Base-by-base conservation (phyloP, 768 basidiomycete species). In the Mycena pura region DNA sequence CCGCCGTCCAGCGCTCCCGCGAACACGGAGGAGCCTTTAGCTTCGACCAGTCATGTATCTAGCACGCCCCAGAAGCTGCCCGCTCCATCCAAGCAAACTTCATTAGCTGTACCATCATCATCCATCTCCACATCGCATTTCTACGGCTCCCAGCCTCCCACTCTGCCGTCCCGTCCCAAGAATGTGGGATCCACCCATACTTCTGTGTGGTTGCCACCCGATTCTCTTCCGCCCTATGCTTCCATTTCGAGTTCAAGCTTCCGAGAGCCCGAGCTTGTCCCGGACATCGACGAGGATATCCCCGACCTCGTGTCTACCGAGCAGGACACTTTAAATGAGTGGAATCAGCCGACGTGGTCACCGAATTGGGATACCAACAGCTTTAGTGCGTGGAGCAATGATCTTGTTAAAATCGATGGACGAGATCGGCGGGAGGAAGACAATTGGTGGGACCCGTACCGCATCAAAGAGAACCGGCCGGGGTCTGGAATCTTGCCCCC, bases 401-500 rank as follows among this genome's bases (percentile, higher is more conserved):
- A 76, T 3, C 73, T 78, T 72, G 61, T 73, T 40, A 53, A 60
- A 62, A 89, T 93, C 65, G 84, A 86, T 74, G 89, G 87, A 7
- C 79, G 91, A 44, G 78, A 80, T 51, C 77, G 76, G 8, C 69
- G 77, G 3, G 90, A 93, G 69, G 91, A 93, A 73, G 73, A 72
- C 19, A 76, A 77, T 44, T 93, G 91, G 92, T 92, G 87, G 87
- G 83, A 90, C 70, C 67, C 78, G 8, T 66, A 80, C 19, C 82
- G 84, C 40, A 77, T 76, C 38, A 72, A 55, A 41, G 69, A 72
- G 66, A 70, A 74, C 40, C 86, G 91, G 22, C 92, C 92, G 0
- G 91, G 91, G 3, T 80, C 82, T 1, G 91, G 92, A 17, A 80
- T 91, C 41, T 78, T 93, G 21, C 84, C 92, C 0, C 87, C 91